Percentiles rank a stretch among this genome's conserved stretches.
Conservation (phyloP, 148 eudicot species). For the Persicaria tinctoria region DNA sequence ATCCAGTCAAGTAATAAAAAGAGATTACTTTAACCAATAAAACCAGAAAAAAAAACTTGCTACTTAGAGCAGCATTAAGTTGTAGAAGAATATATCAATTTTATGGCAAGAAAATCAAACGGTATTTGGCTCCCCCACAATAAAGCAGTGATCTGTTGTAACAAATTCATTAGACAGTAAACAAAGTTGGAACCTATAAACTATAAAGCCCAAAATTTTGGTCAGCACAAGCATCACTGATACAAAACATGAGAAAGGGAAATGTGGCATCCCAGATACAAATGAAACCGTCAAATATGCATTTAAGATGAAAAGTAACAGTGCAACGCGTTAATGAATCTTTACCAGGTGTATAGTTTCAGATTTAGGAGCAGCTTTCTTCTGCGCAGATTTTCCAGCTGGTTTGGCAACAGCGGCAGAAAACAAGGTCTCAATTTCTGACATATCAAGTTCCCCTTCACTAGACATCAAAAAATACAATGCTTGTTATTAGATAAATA, state of each 20-base stretch:
- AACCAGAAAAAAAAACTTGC: neutral
- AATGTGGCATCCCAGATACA: neutral
- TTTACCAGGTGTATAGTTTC: conserved; percentile 83
- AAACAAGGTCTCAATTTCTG: conserved; percentile 89
- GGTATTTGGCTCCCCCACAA: neutral
- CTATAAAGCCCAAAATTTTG: neutral
- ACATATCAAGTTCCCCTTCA: conserved; percentile 71
- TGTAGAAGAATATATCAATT: too few relatives aligned
- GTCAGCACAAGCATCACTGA: neutral
- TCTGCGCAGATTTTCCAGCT: conserved; percentile 53
- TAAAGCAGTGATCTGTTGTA: neutral
- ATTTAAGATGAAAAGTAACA: neutral
- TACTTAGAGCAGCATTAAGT: too few relatives aligned
- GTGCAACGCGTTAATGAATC: neutral
- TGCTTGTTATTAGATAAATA: conserved; percentile 20
- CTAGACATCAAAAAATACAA: conserved; percentile 30
- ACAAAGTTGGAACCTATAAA: neutral
- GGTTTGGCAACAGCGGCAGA: conserved; percentile 69
- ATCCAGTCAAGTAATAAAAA: neutral
- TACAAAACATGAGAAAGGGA: neutral
- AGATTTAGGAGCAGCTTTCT: conserved; percentile 76
- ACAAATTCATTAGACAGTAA: neutral
- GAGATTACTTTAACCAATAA: neutral
- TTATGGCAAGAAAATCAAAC: too few relatives aligned
- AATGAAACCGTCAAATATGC: neutral